A percentile compares a stretch with the other conserved stretches of the same genome.
Evolutionary conservation across 2,329 filamentous ascomycete species (phyloP).

Genomic region (Metarhizium humberi): DNA sequence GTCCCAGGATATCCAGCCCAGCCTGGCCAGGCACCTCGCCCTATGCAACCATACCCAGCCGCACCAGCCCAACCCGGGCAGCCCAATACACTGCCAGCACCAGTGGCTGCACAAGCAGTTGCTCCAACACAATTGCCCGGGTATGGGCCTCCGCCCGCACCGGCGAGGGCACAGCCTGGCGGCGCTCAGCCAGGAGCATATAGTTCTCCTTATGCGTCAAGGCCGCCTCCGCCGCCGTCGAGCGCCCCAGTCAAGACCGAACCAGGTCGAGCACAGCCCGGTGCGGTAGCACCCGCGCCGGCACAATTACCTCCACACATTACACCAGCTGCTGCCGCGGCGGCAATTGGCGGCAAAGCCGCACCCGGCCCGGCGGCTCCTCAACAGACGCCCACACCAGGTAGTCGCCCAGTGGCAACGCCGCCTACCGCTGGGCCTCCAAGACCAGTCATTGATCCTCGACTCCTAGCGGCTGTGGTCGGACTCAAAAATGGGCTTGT

Average conservation of each 20-base stretch:
- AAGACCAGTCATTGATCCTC: conserved; percentile 33
- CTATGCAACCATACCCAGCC: conserved; percentile 18
- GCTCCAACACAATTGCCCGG: conserved; percentile 24
- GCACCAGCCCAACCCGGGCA: conserved; percentile 10
- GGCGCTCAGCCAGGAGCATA: conserved; percentile 23
- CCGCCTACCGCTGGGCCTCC: conserved; percentile 16
- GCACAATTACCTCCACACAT: conserved; percentile 10
- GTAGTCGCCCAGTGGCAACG: conserved; percentile 16
- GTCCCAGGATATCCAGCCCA: conserved; percentile 22
- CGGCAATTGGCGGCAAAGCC: conserved; percentile 1
- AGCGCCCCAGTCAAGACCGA: conserved; percentile 19
- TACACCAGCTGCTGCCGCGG: conserved; percentile 4
- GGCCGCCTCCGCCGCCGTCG: conserved; percentile 21
- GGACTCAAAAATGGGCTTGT: conserved; percentile 38
- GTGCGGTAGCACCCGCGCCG: conserved; percentile 1
- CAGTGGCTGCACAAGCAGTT: conserved; percentile 18
- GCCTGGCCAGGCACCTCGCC: conserved; percentile 18
- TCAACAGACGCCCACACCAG: conserved; percentile 9
- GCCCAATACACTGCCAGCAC: conserved; percentile 9
- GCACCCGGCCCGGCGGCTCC: conserved; percentile 7
- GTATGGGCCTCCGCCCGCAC: conserved; percentile 26
- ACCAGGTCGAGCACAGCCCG: conserved; percentile 13
- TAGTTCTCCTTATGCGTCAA: conserved; percentile 27
- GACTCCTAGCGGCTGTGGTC: conserved; percentile 31
- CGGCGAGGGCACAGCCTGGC: conserved; percentile 22